Conservation (phyloP, 208 protist genomes). For the Porcisia deanei region DNA sequence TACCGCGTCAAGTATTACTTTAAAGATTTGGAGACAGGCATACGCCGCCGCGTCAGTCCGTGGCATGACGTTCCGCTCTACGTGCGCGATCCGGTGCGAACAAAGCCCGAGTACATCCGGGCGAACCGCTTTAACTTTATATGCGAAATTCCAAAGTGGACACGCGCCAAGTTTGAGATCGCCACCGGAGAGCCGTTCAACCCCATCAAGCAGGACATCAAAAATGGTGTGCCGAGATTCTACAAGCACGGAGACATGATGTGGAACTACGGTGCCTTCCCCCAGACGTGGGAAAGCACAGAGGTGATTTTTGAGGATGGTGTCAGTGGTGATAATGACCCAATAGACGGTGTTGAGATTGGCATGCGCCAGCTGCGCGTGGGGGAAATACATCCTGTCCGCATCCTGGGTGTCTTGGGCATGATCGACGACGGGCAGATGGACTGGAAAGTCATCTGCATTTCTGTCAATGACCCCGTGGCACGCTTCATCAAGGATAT, state of each 20-base stretch:
- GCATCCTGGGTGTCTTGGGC: constrained; percentile 90
- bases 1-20: constrained; percentile 93
- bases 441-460: constrained; percentile 95
- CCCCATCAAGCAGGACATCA: constrained; percentile 97
- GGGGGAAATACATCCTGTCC: constrained; percentile 84
- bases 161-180: constrained; percentile 96
- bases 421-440: constrained; percentile 96
- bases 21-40: constrained; percentile 80
- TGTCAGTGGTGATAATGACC: constrained; percentile 91
- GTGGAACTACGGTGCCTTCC: constrained; percentile 97
- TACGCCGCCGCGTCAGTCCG: constrained; percentile 80
- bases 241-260: constrained; percentile 97
- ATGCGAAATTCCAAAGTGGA: constrained; percentile 95
- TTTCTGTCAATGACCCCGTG: constrained; percentile 90
- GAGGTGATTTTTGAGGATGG: constrained; percentile 84
- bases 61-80: constrained; percentile 93
- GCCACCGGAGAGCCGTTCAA: constrained; percentile 94
- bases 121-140: constrained; percentile 93
- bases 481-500: constrained; percentile 92
- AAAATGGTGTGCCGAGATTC: constrained; percentile 95
- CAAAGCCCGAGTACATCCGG: constrained; percentile 74
- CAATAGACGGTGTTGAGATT: constrained; percentile 92
- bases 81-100: constrained; percentile 87
- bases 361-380: constrained; percentile 82
- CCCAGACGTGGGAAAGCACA: constrained; percentile 96